A percentile compares a stretch with the other conserved stretches of the same genome.
Evolutionary conservation across 768 basidiomycete genomes (phyloP).

Genomic region (Leccinellum rugosiceps): DNA sequence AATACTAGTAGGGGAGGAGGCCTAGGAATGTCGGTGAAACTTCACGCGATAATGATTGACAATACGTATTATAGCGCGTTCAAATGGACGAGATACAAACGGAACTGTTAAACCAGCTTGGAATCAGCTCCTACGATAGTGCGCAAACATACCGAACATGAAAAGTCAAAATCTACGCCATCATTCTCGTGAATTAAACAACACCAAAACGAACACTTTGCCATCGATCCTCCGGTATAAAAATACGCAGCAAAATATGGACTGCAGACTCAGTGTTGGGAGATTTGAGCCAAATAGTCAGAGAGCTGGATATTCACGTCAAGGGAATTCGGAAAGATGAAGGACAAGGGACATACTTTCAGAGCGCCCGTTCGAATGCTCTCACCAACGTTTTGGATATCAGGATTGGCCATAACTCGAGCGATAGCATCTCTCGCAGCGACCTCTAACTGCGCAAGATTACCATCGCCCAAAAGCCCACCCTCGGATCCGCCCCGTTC

Average conservation of each 20-base stretch:
- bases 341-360: conserved; percentile 52
- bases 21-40: no score
- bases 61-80: neutral
- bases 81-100: neutral
- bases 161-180: conserved; percentile 3
- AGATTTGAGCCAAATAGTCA: conserved; percentile 71
- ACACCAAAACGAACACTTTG: conserved; percentile 3
- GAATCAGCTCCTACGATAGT: neutral
- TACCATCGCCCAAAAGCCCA: conserved; percentile 48
- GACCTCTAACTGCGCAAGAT: conserved; percentile 51
- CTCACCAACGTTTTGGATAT: conserved; percentile 83
- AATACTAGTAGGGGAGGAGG: no score
- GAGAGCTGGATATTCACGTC: conserved; percentile 41
- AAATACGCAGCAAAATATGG: neutral
- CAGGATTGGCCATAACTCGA: conserved; percentile 76
- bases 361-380: conserved; percentile 76
- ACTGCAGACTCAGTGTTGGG: conserved; percentile 34
- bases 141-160: neutral
- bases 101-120: neutral
- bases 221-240: conserved; percentile 1
- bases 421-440: conserved; percentile 76
- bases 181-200: conserved; percentile 10
- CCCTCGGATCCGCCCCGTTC: conserved; percentile 48
- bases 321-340: neutral
- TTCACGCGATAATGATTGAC: no score